Evolutionary conservation across 306 rosid genomes (phyloP), one percentile per base, ranked within the genome.

Genomic region (Vigna hirtella): DNA sequence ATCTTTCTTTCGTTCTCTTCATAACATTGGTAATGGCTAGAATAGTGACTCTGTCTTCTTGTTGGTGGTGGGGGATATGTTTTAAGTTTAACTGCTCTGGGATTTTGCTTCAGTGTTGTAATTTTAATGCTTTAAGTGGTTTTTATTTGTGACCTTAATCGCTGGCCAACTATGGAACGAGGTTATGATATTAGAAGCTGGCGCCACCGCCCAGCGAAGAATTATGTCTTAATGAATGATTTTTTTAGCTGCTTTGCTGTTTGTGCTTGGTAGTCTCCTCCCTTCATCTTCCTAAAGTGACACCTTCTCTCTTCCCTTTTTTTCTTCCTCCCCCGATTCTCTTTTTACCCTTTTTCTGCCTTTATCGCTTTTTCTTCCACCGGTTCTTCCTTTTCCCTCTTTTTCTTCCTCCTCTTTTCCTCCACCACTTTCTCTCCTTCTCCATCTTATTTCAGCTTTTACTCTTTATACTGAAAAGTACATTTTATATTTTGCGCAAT

Each of bases 61-160:
- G 9, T 10, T 51, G 1, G 17, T 16, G 26, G 38, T 8, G 9
- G 5, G 48, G 17, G 9, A 1, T 30, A 30, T 61, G 16, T 28
- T 59, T 28, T 14, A 61, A 28, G 18, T 14, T 61, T 4, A 28
- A 61, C 20, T 58, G n/a, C 38, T 55, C 24, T 55, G 58, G 5
- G 24, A 42, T 66, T 70, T 63, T 43, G 43, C 14, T 51, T 52
- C 22, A 24, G 18, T 82, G 59, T 55, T 71, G 85, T 70, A 77
- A 32, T 70, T 1, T 81, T 36, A 9, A 67, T 28, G 12, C 1
- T 56, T 50, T 11, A 15, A 48, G 68, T 51, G 18, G 30, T 70
- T 24, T 63, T 66, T 61, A 47, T 47, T 40, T 82, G 40, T 22
- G 15, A 36, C 85, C 48, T 50, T 48, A 50, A 43, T 20, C 32